These are phyloP conservation scores for Vitis labrusca DNA, from an alignment of 164 flowering plant genomes.

Conservation along the genomic window DNA sequence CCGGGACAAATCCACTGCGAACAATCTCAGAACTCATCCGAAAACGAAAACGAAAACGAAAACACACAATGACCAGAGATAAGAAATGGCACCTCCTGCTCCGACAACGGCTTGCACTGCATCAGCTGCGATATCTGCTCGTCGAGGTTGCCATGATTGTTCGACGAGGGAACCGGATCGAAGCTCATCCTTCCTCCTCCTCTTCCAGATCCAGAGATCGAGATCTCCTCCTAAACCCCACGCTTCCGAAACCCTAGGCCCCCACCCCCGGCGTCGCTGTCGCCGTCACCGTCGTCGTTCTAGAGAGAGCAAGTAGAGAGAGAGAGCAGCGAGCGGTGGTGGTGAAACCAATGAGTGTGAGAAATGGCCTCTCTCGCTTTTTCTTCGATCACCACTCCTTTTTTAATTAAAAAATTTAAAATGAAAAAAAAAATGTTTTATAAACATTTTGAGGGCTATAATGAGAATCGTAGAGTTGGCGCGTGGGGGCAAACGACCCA, in stretches of 20 bases:
- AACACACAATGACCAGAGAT: not conserved
- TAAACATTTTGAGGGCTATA: no score
- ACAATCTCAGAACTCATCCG: not conserved
- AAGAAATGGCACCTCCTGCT: constrained; percentile 60
- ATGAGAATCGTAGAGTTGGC: no score
- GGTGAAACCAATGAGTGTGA: constrained; percentile 21
- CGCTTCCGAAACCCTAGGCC: constrained; percentile 26
- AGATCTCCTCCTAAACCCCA: constrained; percentile 12
- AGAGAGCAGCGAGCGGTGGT: constrained; percentile 16
- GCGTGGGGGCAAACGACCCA: no score
- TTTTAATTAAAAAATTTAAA: not conserved
- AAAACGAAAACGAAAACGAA: not conserved
- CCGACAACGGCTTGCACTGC: constrained; percentile 97
- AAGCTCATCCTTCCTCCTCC: constrained; percentile 40
- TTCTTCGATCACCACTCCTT: constrained; percentile 11
- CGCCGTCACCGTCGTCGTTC: not conserved
- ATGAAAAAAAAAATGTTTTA: no score
- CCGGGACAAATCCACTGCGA: constrained; percentile 1
- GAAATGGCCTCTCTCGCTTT: not conserved
- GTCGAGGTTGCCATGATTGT: constrained; percentile 71
- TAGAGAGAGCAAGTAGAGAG: constrained; percentile 9
- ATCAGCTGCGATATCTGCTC: constrained; percentile 87
- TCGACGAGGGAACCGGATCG: constrained; percentile 53
- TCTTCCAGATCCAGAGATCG: constrained; percentile 14
- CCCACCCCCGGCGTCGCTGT: not conserved